phyloP scores from a whole-genome alignment of 306 rosid genomes.

The Quercus parvula region DNA sequence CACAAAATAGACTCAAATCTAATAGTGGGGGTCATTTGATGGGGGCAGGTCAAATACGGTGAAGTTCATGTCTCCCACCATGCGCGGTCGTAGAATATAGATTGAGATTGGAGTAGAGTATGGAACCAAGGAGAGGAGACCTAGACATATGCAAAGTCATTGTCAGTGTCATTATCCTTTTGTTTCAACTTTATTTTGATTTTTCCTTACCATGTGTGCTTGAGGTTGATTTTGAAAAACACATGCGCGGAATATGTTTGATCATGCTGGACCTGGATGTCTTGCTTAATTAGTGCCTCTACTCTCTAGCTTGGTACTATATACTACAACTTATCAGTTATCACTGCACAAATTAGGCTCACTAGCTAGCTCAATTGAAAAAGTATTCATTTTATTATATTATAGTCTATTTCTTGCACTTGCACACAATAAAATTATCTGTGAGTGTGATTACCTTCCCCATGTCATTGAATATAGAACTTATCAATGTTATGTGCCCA shows the following conservation, averaged over 20 bases:
- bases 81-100: not conserved
- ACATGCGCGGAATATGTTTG: not conserved
- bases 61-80: not conserved
- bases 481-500: no score
- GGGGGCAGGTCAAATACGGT: not conserved
- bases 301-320: no score
- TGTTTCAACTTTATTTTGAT: not conserved
- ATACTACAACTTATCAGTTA: no score
- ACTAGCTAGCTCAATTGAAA: no score
- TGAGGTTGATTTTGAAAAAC: not conserved
- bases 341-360: no score
- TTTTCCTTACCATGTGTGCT: not conserved
- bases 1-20: not conserved
- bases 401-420: no score
- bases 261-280: not conserved
- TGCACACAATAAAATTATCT: no score
- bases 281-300: no score
- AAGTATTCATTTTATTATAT: no score
- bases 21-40: not conserved
- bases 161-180: not conserved
- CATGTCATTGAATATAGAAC: no score
- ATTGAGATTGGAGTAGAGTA: not conserved
- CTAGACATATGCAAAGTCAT: not conserved
- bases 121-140: not conserved
- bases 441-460: no score